Conservation (phyloP, 2,329 filamentous ascomycete species). For the Fusarium acutatum region DNA sequence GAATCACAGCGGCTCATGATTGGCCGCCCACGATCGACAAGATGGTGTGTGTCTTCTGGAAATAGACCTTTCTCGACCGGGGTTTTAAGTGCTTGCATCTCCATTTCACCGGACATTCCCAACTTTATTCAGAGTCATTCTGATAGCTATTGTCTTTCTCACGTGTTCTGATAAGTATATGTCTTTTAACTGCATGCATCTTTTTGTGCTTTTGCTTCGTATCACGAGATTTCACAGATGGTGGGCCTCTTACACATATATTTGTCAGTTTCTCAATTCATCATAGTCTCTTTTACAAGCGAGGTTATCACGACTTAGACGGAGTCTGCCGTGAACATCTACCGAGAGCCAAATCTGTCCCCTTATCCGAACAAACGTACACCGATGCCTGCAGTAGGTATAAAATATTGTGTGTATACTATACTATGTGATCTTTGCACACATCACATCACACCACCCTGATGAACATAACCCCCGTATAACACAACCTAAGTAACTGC, state of each 20-base stretch:
- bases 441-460: neutral
- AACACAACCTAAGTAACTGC: neutral
- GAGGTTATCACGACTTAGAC: conserved; percentile 5
- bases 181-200: neutral
- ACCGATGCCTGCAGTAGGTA: neutral
- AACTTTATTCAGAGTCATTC: neutral
- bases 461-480: neutral
- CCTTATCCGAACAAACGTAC: conserved; percentile 1
- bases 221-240: neutral
- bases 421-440: neutral
- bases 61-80: conserved; percentile 33
- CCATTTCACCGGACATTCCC: neutral
- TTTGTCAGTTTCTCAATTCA: neutral
- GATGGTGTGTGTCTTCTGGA: conserved; percentile 13
- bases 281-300: neutral
- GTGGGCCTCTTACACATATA: neutral
- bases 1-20: conserved; percentile 21
- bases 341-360: conserved; percentile 5
- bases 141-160: neutral
- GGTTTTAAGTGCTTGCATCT: conserved; percentile 43
- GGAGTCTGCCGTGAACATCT: conserved; percentile 12
- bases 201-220: neutral
- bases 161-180: neutral
- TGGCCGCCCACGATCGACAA: conserved; percentile 16
- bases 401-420: neutral